Evolutionary conservation across 352 stramenopile species (phyloP).

Genomic region (Plasmopara viticola): DNA sequence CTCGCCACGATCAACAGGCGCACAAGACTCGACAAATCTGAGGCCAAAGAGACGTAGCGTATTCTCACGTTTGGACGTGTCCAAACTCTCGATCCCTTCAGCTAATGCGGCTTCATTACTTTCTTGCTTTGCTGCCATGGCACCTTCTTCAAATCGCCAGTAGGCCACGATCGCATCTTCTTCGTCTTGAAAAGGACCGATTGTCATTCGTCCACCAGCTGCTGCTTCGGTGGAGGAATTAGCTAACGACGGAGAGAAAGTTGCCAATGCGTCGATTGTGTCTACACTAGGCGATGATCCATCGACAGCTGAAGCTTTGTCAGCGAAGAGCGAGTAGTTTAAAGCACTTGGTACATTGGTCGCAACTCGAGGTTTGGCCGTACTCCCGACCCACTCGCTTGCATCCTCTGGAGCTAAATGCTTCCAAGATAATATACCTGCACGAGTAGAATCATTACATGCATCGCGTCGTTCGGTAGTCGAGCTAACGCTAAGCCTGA

Average conservation of each 20-base stretch:
- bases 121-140: slow-evolving; percentile 12
- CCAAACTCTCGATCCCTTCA: slow-evolving; percentile 48
- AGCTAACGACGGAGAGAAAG: slow-evolving; percentile 10
- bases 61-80: slow-evolving; percentile 83
- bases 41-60: slow-evolving; percentile 49
- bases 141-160: slow-evolving; percentile 82
- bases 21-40: slow-evolving; percentile 43
- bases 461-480: slow-evolving; percentile 8
- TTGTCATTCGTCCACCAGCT: slow-evolving; percentile 44
- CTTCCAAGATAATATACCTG: slow-evolving; percentile 55
- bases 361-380: slow-evolving; percentile 36
- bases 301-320: slow-evolving; percentile 11
- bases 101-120: background rate
- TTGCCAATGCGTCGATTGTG: background rate
- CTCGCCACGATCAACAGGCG: slow-evolving; percentile 70
- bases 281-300: slow-evolving; percentile 9
- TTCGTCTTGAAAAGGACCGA: slow-evolving; percentile 79
- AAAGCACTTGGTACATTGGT: slow-evolving; percentile 49
- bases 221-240: slow-evolving; percentile 7
- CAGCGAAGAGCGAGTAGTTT: slow-evolving; percentile 40
- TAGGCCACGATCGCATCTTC: slow-evolving; percentile 81
- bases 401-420: slow-evolving; percentile 56
- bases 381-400: slow-evolving; percentile 54
- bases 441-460: slow-evolving; percentile 18
- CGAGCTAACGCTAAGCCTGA: slow-evolving; percentile 23